Evolutionary conservation across 106 monocot species (phyloP), one percentile per base, ranked within the genome.

Genomic region (Chionographis japonica): DNA sequence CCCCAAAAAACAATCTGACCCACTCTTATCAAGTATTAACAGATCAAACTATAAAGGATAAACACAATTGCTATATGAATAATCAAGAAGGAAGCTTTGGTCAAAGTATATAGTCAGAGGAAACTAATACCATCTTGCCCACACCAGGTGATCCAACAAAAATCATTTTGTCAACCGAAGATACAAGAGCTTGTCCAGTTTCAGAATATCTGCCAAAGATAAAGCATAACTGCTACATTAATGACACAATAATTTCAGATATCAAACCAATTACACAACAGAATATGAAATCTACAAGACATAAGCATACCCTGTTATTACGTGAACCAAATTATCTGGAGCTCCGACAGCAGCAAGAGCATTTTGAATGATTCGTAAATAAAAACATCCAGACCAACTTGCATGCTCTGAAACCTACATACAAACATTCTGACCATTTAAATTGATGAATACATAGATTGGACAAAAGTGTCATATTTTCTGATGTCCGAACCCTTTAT

Each of bases 71-170:
- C 40, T 56, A 52, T 42, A 17, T 41, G 18, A 50, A 59, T n/a
- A n/a, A 27, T 12, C 12, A 61, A 46, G 27, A 12, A 4, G 27
- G 61, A 39, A 53, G 4, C 4, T 13, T 56, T 20, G 12, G 15
- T 36, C 16, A 52, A 38, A 53, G 60, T 13, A 60, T 60, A 12
- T 6, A n/a, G 10, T 7, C 18, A 70, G 4, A 36, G 56, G 19
- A 66, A 58, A 20, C 37, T 54, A 16, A 20, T 87, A 98, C 98
- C 98, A 90, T 98, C 78, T 78, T 98, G 17, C 98, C 98, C 40
- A 98, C 90, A 69, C 90, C 90, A 87, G 98, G 98, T 75, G 98
- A 98, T 63, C 93, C 98, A 74, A 98, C 98, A 88, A 98, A 98
- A 74, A 98, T 93, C 67, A 98, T 87, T 81, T 98, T 98, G 81